Evolutionary conservation across 2,329 filamentous ascomycete genomes (phyloP), one percentile per base, ranked within the genome.

Genomic region (Pseudonectria foliicola): DNA sequence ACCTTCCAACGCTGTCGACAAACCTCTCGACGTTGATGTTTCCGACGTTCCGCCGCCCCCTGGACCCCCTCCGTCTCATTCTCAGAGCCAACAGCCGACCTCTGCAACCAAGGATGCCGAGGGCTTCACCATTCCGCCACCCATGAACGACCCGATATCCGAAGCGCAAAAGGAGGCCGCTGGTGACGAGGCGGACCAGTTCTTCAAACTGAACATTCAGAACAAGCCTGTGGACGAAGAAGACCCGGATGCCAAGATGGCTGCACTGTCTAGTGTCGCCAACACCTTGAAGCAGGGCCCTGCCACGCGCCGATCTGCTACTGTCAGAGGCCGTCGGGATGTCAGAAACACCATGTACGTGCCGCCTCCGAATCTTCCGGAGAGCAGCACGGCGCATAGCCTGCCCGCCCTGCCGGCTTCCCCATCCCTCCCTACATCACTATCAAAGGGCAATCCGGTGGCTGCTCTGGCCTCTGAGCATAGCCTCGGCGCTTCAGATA

Each of bases 291-390:
- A 81, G 37, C 62, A 71, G 52, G 69, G 77, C 16, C 73, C 79
- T 37, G 78, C 87, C 13, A 74, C 75, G 37, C 76, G 83, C 16
- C 83, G 79, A 51, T 66, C 75, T 11, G 82, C 85, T 29, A 95
- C 88, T 11, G 68, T 94, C 12, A 77, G 92, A 47, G 92, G 92
- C 33, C 82, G 92, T 41, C 77, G 92, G 55, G 90, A 96, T 57
- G 86, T 93, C 43, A 78, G 90, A 39, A 94, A 94, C 60, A 95
- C 89, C 2, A 80, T 95, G 35, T 90, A 92, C 54, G 71, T 89
- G 44, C 82, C 85, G 8, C 57, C 63, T 4, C 45, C 57, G 7
- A 53, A 55, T 21, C 44, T 61, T 12, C 40, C 61, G 31, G 57
- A 66, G 42, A 54, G 57, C 36, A 47, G 56, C 3, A 48, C 47